These are phyloP conservation scores for Puya raimondii DNA, from an alignment of 176 grass and related monocot genomes.

Conservation along the genomic window DNA sequence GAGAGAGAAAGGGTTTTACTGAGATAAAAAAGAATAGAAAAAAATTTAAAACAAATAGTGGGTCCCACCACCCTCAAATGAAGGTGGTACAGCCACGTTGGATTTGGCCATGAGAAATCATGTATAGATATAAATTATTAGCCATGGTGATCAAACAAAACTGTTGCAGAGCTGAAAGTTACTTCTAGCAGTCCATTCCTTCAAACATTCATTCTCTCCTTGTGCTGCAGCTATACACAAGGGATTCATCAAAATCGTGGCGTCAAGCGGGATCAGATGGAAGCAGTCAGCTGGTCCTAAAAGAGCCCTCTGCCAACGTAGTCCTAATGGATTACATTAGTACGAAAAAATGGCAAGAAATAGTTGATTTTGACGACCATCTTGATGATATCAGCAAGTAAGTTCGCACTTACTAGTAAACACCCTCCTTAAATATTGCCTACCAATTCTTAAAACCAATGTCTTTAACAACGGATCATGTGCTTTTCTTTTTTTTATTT, in stretches of 20 bases:
- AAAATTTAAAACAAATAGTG: too few relatives aligned
- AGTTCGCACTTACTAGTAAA: constrained; percentile 10
- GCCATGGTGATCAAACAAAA: background rate
- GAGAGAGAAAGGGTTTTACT: too few relatives aligned
- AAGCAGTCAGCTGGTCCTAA: constrained; percentile 58
- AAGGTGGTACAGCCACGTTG: too few relatives aligned
- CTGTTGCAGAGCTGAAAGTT: background rate
- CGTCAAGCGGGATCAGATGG: constrained; percentile 70
- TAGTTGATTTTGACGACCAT: constrained; percentile 95
- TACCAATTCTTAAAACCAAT: background rate
- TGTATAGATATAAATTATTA: too few relatives aligned
- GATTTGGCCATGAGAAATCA: too few relatives aligned
- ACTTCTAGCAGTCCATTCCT: background rate
- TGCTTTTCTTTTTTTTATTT: background rate
- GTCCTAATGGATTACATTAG: constrained; percentile 74
- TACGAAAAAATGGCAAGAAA: constrained; percentile 74
- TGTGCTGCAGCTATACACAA: constrained; percentile 67
- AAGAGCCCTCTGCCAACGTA: constrained; percentile 76
- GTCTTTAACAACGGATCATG: background rate
- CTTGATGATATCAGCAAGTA: constrained; percentile 99
- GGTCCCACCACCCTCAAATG: too few relatives aligned
- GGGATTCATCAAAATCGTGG: constrained; percentile 96
- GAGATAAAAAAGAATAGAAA: too few relatives aligned
- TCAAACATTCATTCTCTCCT: constrained; percentile 13
- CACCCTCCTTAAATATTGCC: background rate